Conservation (phyloP, 2,329 filamentous ascomycete species). For the Plectosphaerella sp. region DNA sequence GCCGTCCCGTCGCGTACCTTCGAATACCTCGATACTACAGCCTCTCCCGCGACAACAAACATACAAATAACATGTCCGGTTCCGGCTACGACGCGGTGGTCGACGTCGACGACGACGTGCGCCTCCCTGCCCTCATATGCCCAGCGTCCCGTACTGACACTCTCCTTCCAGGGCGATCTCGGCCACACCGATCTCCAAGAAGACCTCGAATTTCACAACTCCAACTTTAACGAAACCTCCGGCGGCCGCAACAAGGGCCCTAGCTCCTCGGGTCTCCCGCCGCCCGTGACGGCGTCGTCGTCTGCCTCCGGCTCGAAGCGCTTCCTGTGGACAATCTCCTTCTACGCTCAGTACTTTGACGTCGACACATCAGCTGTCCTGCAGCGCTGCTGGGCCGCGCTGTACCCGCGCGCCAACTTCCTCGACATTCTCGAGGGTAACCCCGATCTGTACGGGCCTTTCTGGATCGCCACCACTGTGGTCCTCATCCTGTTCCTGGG, state of each 20-base stretch:
- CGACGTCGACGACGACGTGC: slow-evolving; percentile 91
- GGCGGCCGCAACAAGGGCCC: slow-evolving; percentile 45
- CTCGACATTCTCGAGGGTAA: slow-evolving; percentile 96
- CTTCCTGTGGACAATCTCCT: slow-evolving; percentile 86
- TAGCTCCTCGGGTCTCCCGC: slow-evolving; percentile 44
- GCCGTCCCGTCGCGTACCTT: neutral
- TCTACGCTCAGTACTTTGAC: slow-evolving; percentile 98
- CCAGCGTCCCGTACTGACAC: slow-evolving; percentile 5
- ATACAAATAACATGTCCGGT: slow-evolving; percentile 59
- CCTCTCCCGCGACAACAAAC: slow-evolving; percentile 1
- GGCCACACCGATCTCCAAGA: slow-evolving; percentile 98
- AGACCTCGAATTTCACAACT: slow-evolving; percentile 98
- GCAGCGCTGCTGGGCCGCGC: slow-evolving; percentile 78
- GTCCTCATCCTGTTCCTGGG: slow-evolving; percentile 93
- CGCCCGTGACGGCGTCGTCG: slow-evolving; percentile 48
- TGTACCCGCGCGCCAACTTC: slow-evolving; percentile 91
- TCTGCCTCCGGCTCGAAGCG: slow-evolving; percentile 59
- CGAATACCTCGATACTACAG: neutral
- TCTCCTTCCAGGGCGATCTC: slow-evolving; percentile 71
- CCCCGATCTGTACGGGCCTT: slow-evolving; percentile 91
- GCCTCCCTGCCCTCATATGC: slow-evolving; percentile 8
- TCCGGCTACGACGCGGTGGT: slow-evolving; percentile 97
- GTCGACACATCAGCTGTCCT: slow-evolving; percentile 91
- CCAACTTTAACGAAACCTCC: slow-evolving; percentile 67
- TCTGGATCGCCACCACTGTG: slow-evolving; percentile 98